Evolutionary conservation across 768 basidiomycete species (phyloP).

Genomic region (Boletus sp.): DNA sequence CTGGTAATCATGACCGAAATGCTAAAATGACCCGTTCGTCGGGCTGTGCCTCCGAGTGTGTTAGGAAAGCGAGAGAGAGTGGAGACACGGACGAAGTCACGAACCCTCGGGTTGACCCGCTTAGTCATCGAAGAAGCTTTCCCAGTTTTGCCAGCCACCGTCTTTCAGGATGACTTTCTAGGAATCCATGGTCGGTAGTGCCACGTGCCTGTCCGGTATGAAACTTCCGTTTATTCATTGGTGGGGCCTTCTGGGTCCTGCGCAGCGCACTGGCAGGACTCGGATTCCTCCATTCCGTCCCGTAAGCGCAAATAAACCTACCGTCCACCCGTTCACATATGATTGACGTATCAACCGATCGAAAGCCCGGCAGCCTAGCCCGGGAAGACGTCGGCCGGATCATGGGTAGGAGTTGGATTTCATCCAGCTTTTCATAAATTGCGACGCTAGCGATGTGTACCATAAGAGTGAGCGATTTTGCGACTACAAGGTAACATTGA

Average conservation of each 20-base stretch:
- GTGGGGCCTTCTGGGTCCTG: conserved; percentile 1
- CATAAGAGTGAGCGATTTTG: background rate
- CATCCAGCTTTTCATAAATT: conserved; percentile 3
- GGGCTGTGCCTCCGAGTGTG: background rate
- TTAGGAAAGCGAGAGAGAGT: background rate
- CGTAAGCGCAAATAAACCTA: conserved; percentile 9
- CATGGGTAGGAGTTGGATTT: conserved; percentile 4
- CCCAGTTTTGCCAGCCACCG: background rate
- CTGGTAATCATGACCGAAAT: background rate
- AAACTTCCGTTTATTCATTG: background rate
- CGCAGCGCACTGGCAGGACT: too few species aligned
- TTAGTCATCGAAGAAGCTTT: conserved; percentile 20
- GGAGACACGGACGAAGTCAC: background rate
- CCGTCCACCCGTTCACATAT: background rate
- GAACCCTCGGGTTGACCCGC: conserved; percentile 2
- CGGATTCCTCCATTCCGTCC: conserved; percentile 14
- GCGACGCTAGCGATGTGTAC: background rate
- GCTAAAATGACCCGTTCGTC: background rate
- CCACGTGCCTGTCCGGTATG: background rate
- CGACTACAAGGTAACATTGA: conserved; percentile 7
- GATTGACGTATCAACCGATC: background rate
- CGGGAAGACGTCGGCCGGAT: conserved; percentile 21
- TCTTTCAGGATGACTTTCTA: conserved; percentile 19
- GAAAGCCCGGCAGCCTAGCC: background rate
- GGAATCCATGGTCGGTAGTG: background rate